Evolutionary conservation across 73 alveolate species (phyloP).

Genomic region (Paramecium caudatum): DNA sequence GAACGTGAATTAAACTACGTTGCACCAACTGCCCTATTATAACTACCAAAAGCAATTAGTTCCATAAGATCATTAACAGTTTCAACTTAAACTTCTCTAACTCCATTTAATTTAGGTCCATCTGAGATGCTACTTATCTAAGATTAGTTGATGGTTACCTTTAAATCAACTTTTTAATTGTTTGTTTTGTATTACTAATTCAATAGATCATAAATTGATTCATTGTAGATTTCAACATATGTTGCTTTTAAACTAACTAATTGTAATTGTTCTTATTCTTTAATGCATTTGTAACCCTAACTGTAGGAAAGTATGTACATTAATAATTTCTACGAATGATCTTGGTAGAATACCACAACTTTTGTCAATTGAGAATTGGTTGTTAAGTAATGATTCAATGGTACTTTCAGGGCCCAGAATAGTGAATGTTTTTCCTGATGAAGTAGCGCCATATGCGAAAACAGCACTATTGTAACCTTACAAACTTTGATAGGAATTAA

Average conservation of each 20-base stretch:
- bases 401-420: slow-evolving; percentile 89
- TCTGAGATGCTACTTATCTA: slow-evolving; percentile 51
- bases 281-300: slow-evolving; percentile 41
- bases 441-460: slow-evolving; percentile 94
- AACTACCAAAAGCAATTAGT: slow-evolving; percentile 66
- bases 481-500: slow-evolving; percentile 17
- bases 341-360: slow-evolving; percentile 73
- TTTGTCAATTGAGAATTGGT: slow-evolving; percentile 43
- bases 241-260: background rate
- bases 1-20: slow-evolving; percentile 72
- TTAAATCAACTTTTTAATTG: slow-evolving; percentile 15
- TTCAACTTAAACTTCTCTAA: slow-evolving; percentile 68
- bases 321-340: slow-evolving; percentile 52
- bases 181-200: background rate
- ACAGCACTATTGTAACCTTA: slow-evolving; percentile 94
- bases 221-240: slow-evolving; percentile 75
- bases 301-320: background rate
- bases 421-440: slow-evolving; percentile 95
- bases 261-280: slow-evolving; percentile 39
- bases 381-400: slow-evolving; percentile 17
- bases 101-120: slow-evolving; percentile 68
- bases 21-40: slow-evolving; percentile 72
- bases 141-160: slow-evolving; percentile 21
- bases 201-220: slow-evolving; percentile 68
- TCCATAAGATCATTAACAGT: slow-evolving; percentile 52